Evolutionary conservation across 768 basidiomycete genomes (phyloP), one percentile per base, ranked within the genome.

Genomic region (Pisolithus marmoratus): DNA sequence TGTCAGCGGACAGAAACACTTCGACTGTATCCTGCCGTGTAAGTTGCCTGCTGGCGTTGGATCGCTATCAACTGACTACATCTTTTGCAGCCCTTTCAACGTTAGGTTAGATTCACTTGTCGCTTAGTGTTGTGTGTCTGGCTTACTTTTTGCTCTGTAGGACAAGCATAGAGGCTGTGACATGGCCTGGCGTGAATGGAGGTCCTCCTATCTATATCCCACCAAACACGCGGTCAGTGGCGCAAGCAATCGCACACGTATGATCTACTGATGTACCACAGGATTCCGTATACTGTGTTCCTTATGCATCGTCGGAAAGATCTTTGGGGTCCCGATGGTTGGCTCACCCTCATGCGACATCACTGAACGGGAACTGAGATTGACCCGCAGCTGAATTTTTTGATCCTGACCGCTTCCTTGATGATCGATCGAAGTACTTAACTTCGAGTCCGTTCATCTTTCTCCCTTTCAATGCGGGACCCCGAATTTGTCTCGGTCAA

Each of bases 361-460:
- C 24, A 1, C 31, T 34, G 22, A 23, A 20, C 8, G 26, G 12
- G 4, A 14, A 22, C 24, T 26, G 19, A 48, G 36, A 12, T 22
- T 23, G 42, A 12, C 6, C 38, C 29, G 26, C 45, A 66, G 65
- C 63, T 36, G 57, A 64, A n/a, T 55, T 70, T 45, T 85, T 85
- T 56, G 83, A 85, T 58, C 84, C 84, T 0, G 81, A 84, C 56
- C 72, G 84, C 15, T 87, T 82, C 72, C 62, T 85, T 42, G 84
- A 87, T 51, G 73, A 75, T 9, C 71, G 84, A 29, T 57, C 80
- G 7, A 76, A 75, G 57, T 81, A 80, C 51, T 68, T 84, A 19
- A 70, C 69, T 0, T 72, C 75, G 2, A 84, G 84, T 54, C 82
- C 83, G 1, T 84, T 79, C 70, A 85, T 87, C 54, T 86, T 85